Base-by-base conservation (phyloP, 2,329 filamentous ascomycete genomes). In the Fusarium sacchari region DNA sequence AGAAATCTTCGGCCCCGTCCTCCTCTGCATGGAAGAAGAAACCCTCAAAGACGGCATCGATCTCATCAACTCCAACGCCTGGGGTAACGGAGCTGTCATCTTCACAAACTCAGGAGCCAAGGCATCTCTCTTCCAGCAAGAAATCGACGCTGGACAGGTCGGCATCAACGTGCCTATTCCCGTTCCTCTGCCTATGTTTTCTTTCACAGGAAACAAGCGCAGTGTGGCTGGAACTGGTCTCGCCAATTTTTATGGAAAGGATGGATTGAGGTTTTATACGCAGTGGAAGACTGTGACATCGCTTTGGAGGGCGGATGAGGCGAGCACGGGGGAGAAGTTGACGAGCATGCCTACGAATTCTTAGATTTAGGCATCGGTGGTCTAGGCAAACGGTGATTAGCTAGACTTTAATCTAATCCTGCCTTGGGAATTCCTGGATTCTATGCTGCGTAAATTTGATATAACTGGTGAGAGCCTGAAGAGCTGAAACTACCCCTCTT, bases 261-360 rank as follows among this genome's bases (percentile, higher is more conserved):
- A 94, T 2, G 95, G 95, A 22, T 82, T 97, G 78, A 90, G 92
- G 76, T 97, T 97, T 80, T 97, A 96, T 82, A 97, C 95, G 3
- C 95, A 97, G 84, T 89, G 92, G 81, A 97, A 97, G 92, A 97
- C 95, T 6, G 95, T 97, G 40, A 98, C 95, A 58, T 92, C 93
- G 73, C 84, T 95, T 80, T 98, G 95, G 95, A 52, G 69, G 7
- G 44, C 60, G 20, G 69, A 73, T 32, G 71, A 73, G 2, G 69
- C 65, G 6, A 70, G 52, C 15, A 66, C 69, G 0, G 69, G 69
- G 3, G 53, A 73, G 44, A 73, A 73, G 43, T 32, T 70, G 22
- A 73, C 71, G 11, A 67, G 69, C 10, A 73, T 73, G 66, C 67
- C 52, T 18, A 69, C 64, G 0, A 68, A 39, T 11, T 55, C 42